Evolutionary conservation across 2,329 filamentous ascomycete species (phyloP), one percentile per base, ranked within the genome.

Genomic region (Ophiostoma ips): DNA sequence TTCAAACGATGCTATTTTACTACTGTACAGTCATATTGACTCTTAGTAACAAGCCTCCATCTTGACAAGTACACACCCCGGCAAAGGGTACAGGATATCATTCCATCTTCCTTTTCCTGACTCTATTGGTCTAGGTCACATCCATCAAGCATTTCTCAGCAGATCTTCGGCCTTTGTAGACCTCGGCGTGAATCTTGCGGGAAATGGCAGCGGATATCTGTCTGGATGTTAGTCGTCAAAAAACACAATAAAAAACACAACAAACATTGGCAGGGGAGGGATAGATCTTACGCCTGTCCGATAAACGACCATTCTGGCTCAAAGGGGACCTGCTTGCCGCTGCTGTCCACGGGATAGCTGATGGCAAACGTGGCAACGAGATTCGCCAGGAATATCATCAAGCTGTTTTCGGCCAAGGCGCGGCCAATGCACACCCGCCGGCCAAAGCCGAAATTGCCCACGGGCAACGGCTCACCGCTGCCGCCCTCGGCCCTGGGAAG

Each of bases 361-460:
- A 43, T n/a, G 15, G n/a, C 30, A 12, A 43, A 30, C 10, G 40
- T 43, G n/a, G 40, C 40, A 13, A 43, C 40, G n/a, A 43, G 40
- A 24, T 43, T 43, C 16, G 15, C 40, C 15, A 43, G 24, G 5
- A 43, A 12, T 13, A 43, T 43, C 40, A 43, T 43, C 40, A 43
- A n/a, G 40, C 40, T 43, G 24, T 43, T 43, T 13, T 43, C 40
- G 16, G 40, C 40, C 24, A 43, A 11, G 10, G 24, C 30, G 28
- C 40, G n/a, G 4, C 67, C 67, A 46, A 68, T 68, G 36, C 69
- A 71, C 1, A 72, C 68, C 3, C 75, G 63, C 2, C 73, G 65
- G 0, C 75, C 75, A 56, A 73, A 77, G 2, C 75, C 76, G 55
- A 79, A 77, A 18, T 68, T 63, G 53, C 67, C 56, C 5, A 57